Base-by-base conservation (phyloP, 768 basidiomycete species). In the Leccinellum rugosiceps region DNA sequence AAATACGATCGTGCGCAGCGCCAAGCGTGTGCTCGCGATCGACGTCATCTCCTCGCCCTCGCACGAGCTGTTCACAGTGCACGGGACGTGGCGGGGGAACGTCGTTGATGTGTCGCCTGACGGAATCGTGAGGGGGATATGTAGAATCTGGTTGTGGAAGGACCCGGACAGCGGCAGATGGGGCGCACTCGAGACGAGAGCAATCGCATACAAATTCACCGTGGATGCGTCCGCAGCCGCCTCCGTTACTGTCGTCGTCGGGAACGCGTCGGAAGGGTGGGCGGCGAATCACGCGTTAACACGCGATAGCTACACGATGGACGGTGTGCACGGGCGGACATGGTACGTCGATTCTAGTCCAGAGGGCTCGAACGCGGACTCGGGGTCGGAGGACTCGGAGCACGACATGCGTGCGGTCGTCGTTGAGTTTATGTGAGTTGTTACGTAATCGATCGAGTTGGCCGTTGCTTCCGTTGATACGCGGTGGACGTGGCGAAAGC, bases 91-190 rank as follows among this genome's bases (percentile, higher is more conserved):
- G 64, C 32, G 28, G 0, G 56, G 57, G 3, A 60, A 63, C 34
- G 26, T 68, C 32, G 15, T 68, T 17, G 50, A 65, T 26, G 58
- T 35, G 8, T 66, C 63, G 4, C 25, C 35, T 28, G 50, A 56
- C 26, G 66, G 65, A 8, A 63, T 59, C 53, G 52, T 66, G 19
- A 34, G 60, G n/a, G 63, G 63, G 0, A 3, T 58, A 1, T 63
- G 61, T 7, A 41, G 55, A 46, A 48, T 63, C 26, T 5, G 19
- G 41, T 21, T 13, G 11, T 43, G 41, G 41, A 21, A 43, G 46
- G 23, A n/a, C n/a, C n/a, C n/a, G n/a, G n/a, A 3, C 31, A 9
- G 3, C 38, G 35, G 13, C 1, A 17, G 1, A 31, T 19, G 0
- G 45, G 7, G 10, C 21, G 51, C 17, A 3, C 3, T 41, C 17